A percentile compares a stretch with the other conserved stretches of the same genome.
These are phyloP conservation scores for Trametes sanguinea DNA, from an alignment of 768 basidiomycete genomes.

Conservation along the genomic window DNA sequence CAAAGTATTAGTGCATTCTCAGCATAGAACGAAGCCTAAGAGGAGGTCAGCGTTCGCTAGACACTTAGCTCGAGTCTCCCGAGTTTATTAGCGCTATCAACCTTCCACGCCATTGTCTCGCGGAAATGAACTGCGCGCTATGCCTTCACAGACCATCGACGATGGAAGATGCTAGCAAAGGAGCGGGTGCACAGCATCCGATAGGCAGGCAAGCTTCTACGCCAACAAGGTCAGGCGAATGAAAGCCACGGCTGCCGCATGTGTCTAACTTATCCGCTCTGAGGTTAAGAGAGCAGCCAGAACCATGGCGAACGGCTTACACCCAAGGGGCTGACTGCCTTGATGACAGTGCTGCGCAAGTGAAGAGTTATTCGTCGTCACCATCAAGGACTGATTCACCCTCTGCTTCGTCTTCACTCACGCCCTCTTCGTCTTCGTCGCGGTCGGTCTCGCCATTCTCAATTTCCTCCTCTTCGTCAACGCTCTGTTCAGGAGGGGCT, in stretches of 20 bases:
- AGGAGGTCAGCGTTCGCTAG: too few relatives aligned
- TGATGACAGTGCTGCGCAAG: too few relatives aligned
- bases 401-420: slow-evolving; percentile 36
- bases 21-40: too few relatives aligned
- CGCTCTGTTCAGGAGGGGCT: slow-evolving; percentile 34
- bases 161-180: not conserved
- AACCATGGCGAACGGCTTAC: too few relatives aligned
- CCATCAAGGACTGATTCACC: slow-evolving; percentile 37
- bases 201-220: not conserved
- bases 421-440: slow-evolving; percentile 37
- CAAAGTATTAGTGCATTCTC: too few relatives aligned
- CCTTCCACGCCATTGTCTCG: slow-evolving; percentile 7
- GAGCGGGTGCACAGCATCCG: slow-evolving; percentile 8
- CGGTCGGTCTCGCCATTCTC: slow-evolving; percentile 52
- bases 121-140: slow-evolving; percentile 19
- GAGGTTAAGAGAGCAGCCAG: not conserved
- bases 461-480: slow-evolving; percentile 50
- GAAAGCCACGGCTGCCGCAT: slow-evolving; percentile 2
- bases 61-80: not conserved
- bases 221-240: slow-evolving; percentile 11
- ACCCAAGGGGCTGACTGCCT: too few relatives aligned
- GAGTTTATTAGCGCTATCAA: not conserved
- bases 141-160: not conserved
- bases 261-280: not conserved
- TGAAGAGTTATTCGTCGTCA: slow-evolving; percentile 34